Evolutionary conservation across 2,329 filamentous ascomycete genomes (phyloP), one percentile per base, ranked within the genome.

Genomic region (Akanthomyces uredinophilus): DNA sequence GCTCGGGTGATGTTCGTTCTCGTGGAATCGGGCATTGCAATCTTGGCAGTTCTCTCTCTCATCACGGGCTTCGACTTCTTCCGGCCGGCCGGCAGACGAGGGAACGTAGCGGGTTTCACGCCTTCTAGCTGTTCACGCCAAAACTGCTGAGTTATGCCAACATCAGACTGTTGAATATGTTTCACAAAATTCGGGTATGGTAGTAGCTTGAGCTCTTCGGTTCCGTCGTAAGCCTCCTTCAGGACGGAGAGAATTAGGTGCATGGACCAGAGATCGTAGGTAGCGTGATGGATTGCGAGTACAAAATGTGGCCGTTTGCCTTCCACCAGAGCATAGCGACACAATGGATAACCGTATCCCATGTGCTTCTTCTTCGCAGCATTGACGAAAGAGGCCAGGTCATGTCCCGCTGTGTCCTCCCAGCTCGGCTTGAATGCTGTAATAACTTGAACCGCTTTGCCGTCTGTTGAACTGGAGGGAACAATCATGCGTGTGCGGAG

Each of bases 401-500:
- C 11, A 5, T 37, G 43, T 27, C 55, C 43, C n/a, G 7, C 6
- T 4, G 46, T 35, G 47, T 39, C 16, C 16, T 58, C 55, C 55
- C 55, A 58, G 27, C 35, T 39, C 14, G 55, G 55, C 29, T 35
- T 49, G n/a, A 37, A 46, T 14, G 43, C n/a, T 16, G 46, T 58
- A 14, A 58, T 37, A 14, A 49, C 41, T n/a, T 58, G 55, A 16
- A 58, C 32, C 18, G 67, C 63, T 14, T 46, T 50, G 16, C 54
- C 64, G n/a, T 59, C 32, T 1, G 41, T 8, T 3, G 50, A 43
- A 20, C 11, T 18, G 5, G 51, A 27, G 6, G 51, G 51, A 18
- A 54, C 20, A 37, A 66, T 43, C 35, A 66, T 62, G 8, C 64
- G 55, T 5, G 63, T 64, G 11, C 64, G 63, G 20, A 65, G 35